Conservation (phyloP, 257 asterid genomes). For the Pogostemon cablin region DNA sequence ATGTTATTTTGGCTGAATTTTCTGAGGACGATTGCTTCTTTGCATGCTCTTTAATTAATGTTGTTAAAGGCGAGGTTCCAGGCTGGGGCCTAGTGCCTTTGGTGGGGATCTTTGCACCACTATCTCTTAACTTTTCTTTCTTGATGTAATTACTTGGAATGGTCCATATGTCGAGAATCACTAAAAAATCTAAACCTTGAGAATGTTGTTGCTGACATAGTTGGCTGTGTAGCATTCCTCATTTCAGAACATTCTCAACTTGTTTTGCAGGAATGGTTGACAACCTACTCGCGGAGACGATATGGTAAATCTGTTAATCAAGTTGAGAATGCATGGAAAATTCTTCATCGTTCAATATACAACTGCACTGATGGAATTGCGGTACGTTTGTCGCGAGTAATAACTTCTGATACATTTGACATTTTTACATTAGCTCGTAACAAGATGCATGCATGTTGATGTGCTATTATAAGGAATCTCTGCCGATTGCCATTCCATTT, state of each 20-base stretch:
- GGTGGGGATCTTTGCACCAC: too few species aligned
- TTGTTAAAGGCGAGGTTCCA: too few species aligned
- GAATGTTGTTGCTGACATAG: not conserved
- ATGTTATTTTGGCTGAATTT: not conserved
- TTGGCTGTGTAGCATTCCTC: conserved; percentile 22
- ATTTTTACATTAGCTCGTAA: not conserved
- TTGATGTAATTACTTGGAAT: not conserved
- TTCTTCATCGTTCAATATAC: conserved; percentile 79
- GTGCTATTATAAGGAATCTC: too few species aligned
- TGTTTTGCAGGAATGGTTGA: conserved; percentile 80
- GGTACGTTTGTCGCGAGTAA: conserved; percentile 47
- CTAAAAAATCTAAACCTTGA: not conserved
- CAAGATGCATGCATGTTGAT: not conserved
- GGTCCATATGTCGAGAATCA: conserved; percentile 4
- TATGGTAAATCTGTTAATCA: conserved; percentile 72
- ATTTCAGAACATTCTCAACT: conserved; percentile 25
- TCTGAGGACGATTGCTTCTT: not conserved
- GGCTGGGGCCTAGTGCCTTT: too few species aligned
- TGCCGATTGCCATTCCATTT: too few species aligned
- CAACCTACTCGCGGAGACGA: conserved; percentile 74
- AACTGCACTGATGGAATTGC: conserved; percentile 97
- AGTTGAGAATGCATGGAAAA: conserved; percentile 84
- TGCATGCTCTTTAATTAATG: not conserved
- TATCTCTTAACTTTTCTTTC: not conserved
- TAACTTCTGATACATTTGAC: not conserved